Percentiles rank a stretch among this genome's conserved stretches.
Evolutionary conservation across 768 basidiomycete species (phyloP).

Genomic region (Hygrocybe punicea): DNA sequence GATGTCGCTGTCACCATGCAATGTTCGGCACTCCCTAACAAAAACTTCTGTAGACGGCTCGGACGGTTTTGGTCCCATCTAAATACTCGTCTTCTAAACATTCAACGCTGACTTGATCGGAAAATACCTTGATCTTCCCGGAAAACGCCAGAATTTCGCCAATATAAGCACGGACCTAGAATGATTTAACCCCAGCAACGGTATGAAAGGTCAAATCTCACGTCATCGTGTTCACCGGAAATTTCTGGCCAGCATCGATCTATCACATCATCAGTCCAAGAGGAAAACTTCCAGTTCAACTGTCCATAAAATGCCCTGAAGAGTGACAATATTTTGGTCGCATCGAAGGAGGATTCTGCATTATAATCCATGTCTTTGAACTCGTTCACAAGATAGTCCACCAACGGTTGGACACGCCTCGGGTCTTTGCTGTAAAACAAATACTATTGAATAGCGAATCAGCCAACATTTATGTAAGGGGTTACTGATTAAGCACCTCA

Average conservation of each 20-base stretch:
- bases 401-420: slow-evolving; percentile 72
- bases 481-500: slow-evolving; percentile 45
- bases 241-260: slow-evolving; percentile 69
- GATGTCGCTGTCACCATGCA: slow-evolving; percentile 60
- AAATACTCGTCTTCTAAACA: slow-evolving; percentile 7
- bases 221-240: slow-evolving; percentile 76
- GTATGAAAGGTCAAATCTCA: slow-evolving; percentile 25
- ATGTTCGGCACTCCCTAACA: slow-evolving; percentile 60
- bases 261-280: slow-evolving; percentile 71
- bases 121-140: slow-evolving; percentile 63
- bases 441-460: slow-evolving; percentile 45
- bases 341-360: slow-evolving; percentile 78
- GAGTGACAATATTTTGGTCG: slow-evolving; percentile 63
- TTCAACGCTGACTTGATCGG: not conserved
- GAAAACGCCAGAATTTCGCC: slow-evolving; percentile 71
- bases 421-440: slow-evolving; percentile 79
- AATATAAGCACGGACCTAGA: slow-evolving; percentile 69
- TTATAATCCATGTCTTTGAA: slow-evolving; percentile 72
- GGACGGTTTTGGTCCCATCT: slow-evolving; percentile 68
- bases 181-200: not conserved
- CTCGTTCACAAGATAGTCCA: slow-evolving; percentile 66
- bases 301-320: slow-evolving; percentile 71
- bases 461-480: not conserved
- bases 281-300: slow-evolving; percentile 73
- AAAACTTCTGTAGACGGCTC: slow-evolving; percentile 59